A percentile compares a stretch with the other conserved stretches of the same genome.
Evolutionary conservation across 139 green algal genomes (phyloP).

Genomic region (Marvania coccoides): DNA sequence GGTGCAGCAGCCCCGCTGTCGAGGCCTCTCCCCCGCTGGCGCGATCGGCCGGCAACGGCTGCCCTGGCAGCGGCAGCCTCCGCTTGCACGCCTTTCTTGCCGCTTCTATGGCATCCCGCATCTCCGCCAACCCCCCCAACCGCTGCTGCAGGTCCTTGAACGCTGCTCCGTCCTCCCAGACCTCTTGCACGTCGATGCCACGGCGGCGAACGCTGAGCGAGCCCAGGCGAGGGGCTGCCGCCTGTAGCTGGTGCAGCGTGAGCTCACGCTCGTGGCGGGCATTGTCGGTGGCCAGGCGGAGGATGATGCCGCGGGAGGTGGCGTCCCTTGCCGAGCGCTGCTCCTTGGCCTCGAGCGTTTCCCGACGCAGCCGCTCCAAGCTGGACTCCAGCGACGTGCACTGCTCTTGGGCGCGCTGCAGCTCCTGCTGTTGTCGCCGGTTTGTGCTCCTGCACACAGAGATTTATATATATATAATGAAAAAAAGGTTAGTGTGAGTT

Average conservation of each 20-base stretch:
- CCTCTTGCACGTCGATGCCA: slow-evolving; percentile 34
- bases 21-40: neutral
- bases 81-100: slow-evolving; percentile 54
- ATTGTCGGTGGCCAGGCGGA: slow-evolving; percentile 8
- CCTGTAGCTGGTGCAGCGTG: slow-evolving; percentile 22
- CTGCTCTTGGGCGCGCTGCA: slow-evolving; percentile 28
- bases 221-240: slow-evolving; percentile 27
- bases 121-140: slow-evolving; percentile 28
- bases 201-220: slow-evolving; percentile 15
- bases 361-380: slow-evolving; percentile 1
- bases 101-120: slow-evolving; percentile 54
- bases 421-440: slow-evolving; percentile 8
- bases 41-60: neutral
- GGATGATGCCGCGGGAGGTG: slow-evolving; percentile 1
- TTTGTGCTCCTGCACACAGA: slow-evolving; percentile 17
- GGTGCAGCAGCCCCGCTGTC: slow-evolving; percentile 5
- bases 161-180: slow-evolving; percentile 76
- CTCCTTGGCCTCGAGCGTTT: neutral
- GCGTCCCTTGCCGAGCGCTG: neutral
- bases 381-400: slow-evolving; percentile 39
- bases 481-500: too few relatives aligned
- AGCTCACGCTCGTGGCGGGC: slow-evolving; percentile 25
- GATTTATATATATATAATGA: too few relatives aligned
- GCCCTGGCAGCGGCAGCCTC: slow-evolving; percentile 44
- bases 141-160: slow-evolving; percentile 45